These are phyloP conservation scores for Leptodermis oblonga DNA, from an alignment of 257 asterid genomes.

Conservation along the genomic window DNA sequence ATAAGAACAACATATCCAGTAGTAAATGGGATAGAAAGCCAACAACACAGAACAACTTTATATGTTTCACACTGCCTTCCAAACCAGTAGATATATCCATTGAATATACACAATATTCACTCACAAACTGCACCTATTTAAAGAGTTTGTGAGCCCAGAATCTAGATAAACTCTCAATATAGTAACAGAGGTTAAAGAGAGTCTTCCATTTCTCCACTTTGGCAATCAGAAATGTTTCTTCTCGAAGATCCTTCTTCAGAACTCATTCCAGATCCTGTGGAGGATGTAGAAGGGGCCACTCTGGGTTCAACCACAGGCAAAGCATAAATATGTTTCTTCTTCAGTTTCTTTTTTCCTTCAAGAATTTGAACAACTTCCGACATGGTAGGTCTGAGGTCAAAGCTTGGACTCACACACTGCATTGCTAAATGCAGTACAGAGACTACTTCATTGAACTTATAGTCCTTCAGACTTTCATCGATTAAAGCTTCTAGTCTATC, in stretches of 20 bases:
- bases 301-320: neutral
- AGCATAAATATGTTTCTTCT: neutral
- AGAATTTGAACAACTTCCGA: conserved; percentile 7
- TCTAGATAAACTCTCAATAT: no score
- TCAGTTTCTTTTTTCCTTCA: neutral
- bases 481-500: conserved; percentile 2
- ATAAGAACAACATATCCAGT: no score
- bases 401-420: conserved; percentile 8
- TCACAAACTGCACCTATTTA: no score
- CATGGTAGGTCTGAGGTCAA: conserved; percentile 7
- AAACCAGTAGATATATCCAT: no score
- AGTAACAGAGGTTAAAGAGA: no score
- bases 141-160: no score
- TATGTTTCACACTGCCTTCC: no score
- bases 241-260: neutral
- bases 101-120: no score
- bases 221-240: neutral
- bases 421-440: neutral
- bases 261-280: neutral
- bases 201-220: neutral
- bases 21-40: no score
- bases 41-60: no score
- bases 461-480: neutral
- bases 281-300: neutral
- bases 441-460: neutral